A percentile compares a stretch with the other conserved stretches of the same genome.
phyloP scores from a whole-genome alignment of 805 yeast species.

The Wickerhamomyces chambardii region DNA sequence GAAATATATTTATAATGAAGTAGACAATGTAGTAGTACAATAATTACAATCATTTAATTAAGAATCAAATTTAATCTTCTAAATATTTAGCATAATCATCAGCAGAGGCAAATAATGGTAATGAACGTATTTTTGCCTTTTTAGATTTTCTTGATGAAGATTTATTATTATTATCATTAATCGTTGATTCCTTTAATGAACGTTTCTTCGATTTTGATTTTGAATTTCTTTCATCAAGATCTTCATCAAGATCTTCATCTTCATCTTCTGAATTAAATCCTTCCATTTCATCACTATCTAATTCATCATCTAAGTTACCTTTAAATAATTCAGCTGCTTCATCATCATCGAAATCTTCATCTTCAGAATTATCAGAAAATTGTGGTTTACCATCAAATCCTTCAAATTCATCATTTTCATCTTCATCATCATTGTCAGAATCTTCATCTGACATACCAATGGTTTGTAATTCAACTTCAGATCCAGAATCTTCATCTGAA shows the following conservation, averaged over 20 bases:
- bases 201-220: conserved; percentile 20
- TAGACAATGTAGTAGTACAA: too few relatives aligned
- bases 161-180: conserved; percentile 10
- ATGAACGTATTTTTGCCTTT: conserved; percentile 48
- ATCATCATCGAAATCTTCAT: conserved; percentile 24
- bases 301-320: conserved; percentile 27
- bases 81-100: conserved; percentile 77
- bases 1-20: too few relatives aligned
- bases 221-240: conserved; percentile 13
- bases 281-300: conserved; percentile 27
- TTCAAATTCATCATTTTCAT: conserved; percentile 15
- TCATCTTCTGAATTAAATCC: too few relatives aligned
- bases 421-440: conserved; percentile 1
- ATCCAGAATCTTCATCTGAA: conserved; percentile 24
- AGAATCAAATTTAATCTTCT: conserved; percentile 14
- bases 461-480: conserved; percentile 30
- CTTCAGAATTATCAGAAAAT: conserved; percentile 18
- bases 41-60: too few relatives aligned
- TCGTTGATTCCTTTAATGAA: conserved; percentile 10
- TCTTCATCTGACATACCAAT: conserved; percentile 19
- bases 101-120: conserved; percentile 84
- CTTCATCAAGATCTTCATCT: conserved; percentile 18
- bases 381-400: too few relatives aligned
- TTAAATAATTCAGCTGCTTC: conserved; percentile 27
- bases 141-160: conserved; percentile 24